These are phyloP conservation scores for Boletus tomentosulus DNA, from an alignment of 768 basidiomycete genomes.

Conservation along the genomic window DNA sequence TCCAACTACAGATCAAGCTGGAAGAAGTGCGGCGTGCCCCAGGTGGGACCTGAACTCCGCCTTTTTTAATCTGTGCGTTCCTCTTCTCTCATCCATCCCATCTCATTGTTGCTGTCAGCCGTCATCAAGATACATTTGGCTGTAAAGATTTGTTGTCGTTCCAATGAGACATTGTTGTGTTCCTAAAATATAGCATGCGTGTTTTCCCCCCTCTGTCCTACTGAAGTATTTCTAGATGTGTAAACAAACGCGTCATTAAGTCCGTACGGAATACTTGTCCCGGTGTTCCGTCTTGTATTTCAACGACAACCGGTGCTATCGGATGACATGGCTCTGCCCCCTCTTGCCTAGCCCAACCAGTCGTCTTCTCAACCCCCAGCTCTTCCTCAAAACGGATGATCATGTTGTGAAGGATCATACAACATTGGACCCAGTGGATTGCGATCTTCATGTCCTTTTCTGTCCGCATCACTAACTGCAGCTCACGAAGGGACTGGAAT, in stretches of 20 bases:
- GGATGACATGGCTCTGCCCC: neutral
- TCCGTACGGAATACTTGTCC: neutral
- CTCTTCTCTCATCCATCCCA: too few relatives aligned
- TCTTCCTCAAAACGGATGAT: neutral
- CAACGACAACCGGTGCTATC: neutral
- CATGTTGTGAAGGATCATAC: conserved; percentile 1
- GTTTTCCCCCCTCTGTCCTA: too few relatives aligned
- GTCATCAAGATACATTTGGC: too few relatives aligned
- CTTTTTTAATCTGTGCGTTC: neutral
- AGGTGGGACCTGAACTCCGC: too few relatives aligned
- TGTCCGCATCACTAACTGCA: neutral
- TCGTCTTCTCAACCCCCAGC: neutral
- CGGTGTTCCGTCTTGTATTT: neutral
- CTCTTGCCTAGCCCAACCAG: neutral
- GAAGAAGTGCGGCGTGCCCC: neutral
- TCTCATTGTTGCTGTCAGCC: too few relatives aligned
- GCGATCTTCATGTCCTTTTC: neutral
- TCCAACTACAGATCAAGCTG: neutral
- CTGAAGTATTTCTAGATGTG: too few relatives aligned
- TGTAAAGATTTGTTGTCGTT: too few relatives aligned
- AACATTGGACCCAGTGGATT: neutral
- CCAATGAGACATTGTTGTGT: too few relatives aligned
- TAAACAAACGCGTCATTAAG: neutral
- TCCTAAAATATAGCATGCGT: too few relatives aligned
- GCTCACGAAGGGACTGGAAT: too few relatives aligned